Conservation (phyloP, 768 basidiomycete species). For the Lactarius hatsudake region DNA sequence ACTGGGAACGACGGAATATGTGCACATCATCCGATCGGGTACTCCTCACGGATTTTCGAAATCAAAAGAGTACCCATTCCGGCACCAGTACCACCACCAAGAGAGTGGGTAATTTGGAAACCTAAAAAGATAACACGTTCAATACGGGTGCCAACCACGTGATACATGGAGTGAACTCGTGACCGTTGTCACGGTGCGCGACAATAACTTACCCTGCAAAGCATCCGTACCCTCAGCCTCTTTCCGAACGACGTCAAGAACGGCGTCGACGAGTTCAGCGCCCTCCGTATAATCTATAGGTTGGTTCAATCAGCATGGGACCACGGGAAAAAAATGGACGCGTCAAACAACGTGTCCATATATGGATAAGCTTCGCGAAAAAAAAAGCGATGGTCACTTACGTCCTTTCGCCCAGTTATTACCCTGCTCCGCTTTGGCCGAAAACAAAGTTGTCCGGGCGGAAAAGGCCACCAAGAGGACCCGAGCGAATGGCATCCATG, state of each 20-base stretch:
- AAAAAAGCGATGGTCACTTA: conserved; percentile 47
- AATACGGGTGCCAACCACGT: conserved; percentile 15
- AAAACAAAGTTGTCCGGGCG: conserved; percentile 98
- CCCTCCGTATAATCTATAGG: conserved; percentile 83
- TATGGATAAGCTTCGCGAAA: neutral
- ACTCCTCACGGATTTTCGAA: conserved; percentile 99
- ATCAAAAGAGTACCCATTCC: conserved; percentile 99
- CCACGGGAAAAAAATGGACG: conserved; percentile 27
- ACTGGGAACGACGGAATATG: conserved; percentile 96
- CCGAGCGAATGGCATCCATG: conserved; percentile 89
- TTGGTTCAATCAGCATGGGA: conserved; percentile 22
- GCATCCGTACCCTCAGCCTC: conserved; percentile 98
- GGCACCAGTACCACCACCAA: conserved; percentile 98
- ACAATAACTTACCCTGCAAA: conserved; percentile 77
- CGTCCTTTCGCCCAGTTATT: conserved; percentile 99
- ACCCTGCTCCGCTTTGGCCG: conserved; percentile 95
- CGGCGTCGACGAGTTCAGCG: conserved; percentile 97
- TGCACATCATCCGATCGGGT: conserved; percentile 99
- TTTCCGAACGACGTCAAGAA: conserved; percentile 97
- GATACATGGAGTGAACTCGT: conserved; percentile 11
- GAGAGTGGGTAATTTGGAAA: conserved; percentile 98
- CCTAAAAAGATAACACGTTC: conserved; percentile 44
- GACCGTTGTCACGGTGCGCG: conserved; percentile 18
- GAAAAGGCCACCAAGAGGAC: conserved; percentile 89
- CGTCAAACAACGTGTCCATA: conserved; percentile 17